Evolutionary conservation across 1,139 yeast genomes (phyloP), one percentile per base, ranked within the genome.

Genomic region (Candida sp.): DNA sequence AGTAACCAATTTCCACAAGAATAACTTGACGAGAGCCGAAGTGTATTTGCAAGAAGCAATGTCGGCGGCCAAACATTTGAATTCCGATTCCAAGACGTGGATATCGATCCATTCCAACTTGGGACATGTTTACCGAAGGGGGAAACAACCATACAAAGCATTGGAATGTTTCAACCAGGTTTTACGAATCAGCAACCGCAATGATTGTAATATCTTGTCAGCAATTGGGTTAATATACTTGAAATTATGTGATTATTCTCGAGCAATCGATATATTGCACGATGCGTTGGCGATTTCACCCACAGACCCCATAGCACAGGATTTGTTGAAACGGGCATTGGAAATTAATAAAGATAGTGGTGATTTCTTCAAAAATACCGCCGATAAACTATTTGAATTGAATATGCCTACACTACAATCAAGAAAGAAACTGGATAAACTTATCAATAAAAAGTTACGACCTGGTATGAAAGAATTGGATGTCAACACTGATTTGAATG

Each of bases 71-170:
- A 78, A 77, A 49, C 75, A 75, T 47, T 70, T 87, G 47, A 86
- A 85, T 54, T 80, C 93, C 3, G 95, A 89, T 49, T 83, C 93
- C 5, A 84, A 82, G 51, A 87, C 95, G 0, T 87, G 96, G 88
- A 71, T 85, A 1, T 86, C 97, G 3, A 87, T 95, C 32, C 90
- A 88, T 61, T 79, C 91, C 21, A 95, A 95, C 60, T 70, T 93
- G 47, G 99, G 97, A 0, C 98, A 91, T 62, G 96, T 93, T 3
- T 88, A 85, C 60, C 72, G 98, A 45, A 75, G 89, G 43, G 64
- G 82, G 44, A 82, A 81, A 43, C 75, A 78, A 44, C 79, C 73
- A 45, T 79, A 81, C 40, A 79, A 81, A 55, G 87, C 98, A 0
- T 70, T 90, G 37, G 77, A 74, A 35, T 86, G 87, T 56, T 90